Percentiles rank a stretch among this genome's conserved stretches.
These are phyloP conservation scores for Ceratocystis lukuohia DNA, from an alignment of 2,329 filamentous ascomycete species.

Conservation along the genomic window DNA sequence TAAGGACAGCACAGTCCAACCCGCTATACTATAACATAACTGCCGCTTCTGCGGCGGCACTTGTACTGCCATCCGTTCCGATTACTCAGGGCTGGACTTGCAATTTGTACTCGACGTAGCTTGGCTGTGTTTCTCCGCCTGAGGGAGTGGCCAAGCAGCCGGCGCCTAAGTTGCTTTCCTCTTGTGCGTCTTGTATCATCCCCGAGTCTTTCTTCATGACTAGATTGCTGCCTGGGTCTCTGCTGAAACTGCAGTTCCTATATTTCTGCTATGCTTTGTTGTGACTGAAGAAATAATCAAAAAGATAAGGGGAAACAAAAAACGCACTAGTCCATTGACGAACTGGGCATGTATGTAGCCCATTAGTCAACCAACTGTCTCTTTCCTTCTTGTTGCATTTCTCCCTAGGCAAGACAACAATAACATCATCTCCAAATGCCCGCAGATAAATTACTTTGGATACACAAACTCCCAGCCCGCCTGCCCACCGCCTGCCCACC, in stretches of 20 bases:
- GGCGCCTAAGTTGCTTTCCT: background rate
- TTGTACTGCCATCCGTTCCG: background rate
- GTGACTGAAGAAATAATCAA: background rate
- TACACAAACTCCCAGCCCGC: background rate
- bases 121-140: background rate
- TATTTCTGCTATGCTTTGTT: background rate
- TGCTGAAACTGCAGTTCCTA: background rate
- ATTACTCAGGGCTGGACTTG: background rate
- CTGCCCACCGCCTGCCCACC: background rate
- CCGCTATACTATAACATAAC: too few relatives aligned
- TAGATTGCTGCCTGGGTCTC: background rate
- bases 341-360: too few relatives aligned
- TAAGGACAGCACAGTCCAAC: background rate
- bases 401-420: background rate
- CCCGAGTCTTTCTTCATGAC: background rate
- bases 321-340: too few relatives aligned
- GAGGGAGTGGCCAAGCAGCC: background rate
- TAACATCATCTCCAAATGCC: background rate
- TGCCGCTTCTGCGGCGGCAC: background rate
- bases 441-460: background rate
- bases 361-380: background rate
- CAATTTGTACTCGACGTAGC: background rate
- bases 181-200: background rate
- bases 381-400: background rate
- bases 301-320: background rate